phyloP scores from a whole-genome alignment of 345 rosid species.

The Clarkia xantiana region DNA sequence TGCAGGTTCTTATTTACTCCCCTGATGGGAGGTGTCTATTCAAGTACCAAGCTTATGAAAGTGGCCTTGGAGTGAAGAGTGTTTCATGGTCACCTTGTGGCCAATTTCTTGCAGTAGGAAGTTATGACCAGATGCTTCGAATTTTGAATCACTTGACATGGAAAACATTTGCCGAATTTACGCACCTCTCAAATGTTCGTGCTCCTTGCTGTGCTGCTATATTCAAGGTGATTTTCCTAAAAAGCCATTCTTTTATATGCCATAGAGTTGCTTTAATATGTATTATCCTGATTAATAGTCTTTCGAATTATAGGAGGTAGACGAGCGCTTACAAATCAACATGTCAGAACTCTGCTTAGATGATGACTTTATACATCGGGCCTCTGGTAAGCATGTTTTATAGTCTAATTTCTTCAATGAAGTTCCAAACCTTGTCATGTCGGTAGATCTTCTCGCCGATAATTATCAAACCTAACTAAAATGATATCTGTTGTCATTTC shows the following conservation, averaged over 20 bases:
- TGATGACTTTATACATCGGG: slow-evolving; percentile 57
- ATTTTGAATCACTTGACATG: slow-evolving; percentile 80
- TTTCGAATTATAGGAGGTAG: slow-evolving; percentile 52
- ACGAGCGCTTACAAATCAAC: slow-evolving; percentile 71
- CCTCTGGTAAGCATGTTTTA: slow-evolving; percentile 37
- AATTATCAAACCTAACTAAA: background rate
- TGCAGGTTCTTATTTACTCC: slow-evolving; percentile 82
- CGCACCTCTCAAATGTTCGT: slow-evolving; percentile 73
- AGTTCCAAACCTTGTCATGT: background rate
- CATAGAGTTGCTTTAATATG: background rate
- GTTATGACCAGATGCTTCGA: slow-evolving; percentile 92
- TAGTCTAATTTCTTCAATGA: background rate
- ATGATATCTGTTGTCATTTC: background rate
- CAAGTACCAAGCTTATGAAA: slow-evolving; percentile 91
- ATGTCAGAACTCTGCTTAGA: slow-evolving; percentile 63
- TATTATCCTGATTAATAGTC: background rate
- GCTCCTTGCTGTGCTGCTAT: slow-evolving; percentile 81
- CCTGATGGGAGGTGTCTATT: slow-evolving; percentile 92
- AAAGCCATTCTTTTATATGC: background rate
- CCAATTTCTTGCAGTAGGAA: slow-evolving; percentile 87
- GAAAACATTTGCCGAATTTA: slow-evolving; percentile 95
- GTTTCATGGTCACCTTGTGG: slow-evolving; percentile 98
- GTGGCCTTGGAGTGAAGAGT: slow-evolving; percentile 89
- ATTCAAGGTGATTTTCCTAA: slow-evolving; percentile 42
- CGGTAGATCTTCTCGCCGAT: background rate